phyloP scores from a whole-genome alignment of 805 yeast genomes.

The Myxozyma geophila region DNA sequence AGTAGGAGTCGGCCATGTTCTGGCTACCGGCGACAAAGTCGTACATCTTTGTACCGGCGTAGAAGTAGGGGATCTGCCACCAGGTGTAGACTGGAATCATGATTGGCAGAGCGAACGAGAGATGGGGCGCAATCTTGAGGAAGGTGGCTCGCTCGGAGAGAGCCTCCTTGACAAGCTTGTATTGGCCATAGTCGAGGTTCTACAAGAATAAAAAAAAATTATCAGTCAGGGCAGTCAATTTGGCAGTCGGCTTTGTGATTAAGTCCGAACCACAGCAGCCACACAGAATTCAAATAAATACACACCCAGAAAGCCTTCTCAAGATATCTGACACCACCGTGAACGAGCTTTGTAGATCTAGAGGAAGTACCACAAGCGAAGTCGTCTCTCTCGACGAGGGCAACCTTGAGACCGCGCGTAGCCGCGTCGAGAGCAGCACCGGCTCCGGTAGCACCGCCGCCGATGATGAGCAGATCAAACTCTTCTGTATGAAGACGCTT shows the following conservation, averaged over 20 bases:
- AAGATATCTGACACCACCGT: conserved; percentile 94
- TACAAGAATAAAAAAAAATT: neutral
- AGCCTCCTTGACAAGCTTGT: conserved; percentile 87
- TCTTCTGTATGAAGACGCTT: conserved; percentile 39
- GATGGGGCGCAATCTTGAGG: conserved; percentile 89
- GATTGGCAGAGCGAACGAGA: conserved; percentile 83
- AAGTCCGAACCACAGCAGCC: neutral
- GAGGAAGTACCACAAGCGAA: conserved; percentile 93
- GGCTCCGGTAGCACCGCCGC: conserved; percentile 96
- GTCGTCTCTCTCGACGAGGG: conserved; percentile 83
- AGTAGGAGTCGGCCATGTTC: conserved; percentile 76
- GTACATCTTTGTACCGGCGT: conserved; percentile 86
- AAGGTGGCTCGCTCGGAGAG: conserved; percentile 84
- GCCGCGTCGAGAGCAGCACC: conserved; percentile 93
- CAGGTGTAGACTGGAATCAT: conserved; percentile 94
- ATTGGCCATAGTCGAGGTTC: conserved; percentile 85
- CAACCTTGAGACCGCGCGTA: conserved; percentile 86
- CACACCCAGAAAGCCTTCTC: conserved; percentile 83
- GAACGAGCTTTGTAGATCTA: conserved; percentile 93
- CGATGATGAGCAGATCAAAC: conserved; percentile 83
- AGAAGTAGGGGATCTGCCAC: conserved; percentile 96
- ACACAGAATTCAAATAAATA: neutral
- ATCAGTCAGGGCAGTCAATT: neutral
- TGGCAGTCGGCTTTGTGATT: neutral
- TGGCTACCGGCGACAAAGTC: conserved; percentile 89